Evolutionary conservation across 1,284 basidiomycete genomes (phyloP), one percentile per base, ranked within the genome.

Genomic region (Tilletiopsis washingtonensis): DNA sequence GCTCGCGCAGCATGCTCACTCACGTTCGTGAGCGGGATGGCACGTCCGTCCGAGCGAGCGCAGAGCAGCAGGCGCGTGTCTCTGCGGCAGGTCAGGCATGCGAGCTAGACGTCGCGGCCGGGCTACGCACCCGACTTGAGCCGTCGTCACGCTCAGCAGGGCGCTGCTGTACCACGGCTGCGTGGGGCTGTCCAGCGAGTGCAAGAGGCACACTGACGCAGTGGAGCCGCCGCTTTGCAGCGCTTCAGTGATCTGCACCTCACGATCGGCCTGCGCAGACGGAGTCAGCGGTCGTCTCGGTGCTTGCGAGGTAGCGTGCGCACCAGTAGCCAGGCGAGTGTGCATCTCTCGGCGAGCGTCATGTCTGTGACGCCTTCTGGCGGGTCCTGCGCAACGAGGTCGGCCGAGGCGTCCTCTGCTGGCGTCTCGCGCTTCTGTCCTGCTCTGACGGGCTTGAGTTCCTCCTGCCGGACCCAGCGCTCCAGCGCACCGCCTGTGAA

Each of bases 171-270:
- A 76, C 66, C 63, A 75, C 0, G 74, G 74, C 7, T 57, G 47
- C 4, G 83, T 83, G 9, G 81, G 79, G 64, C 86, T 82, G 56
- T 80, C 79, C 11, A 97, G 77, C 32, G 88, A 86, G 62, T 97
- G 91, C 15, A 97, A 76, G 38, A 97, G 78, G 0, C 84, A 87
- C 1, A 96, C 81, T 0, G 88, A 91, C 1, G 89, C 89, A 1
- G 91, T 94, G 17, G 90, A 89, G 3, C 93, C 93, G 32, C 76
- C 76, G 34, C 62, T 56, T 38, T 57, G 46, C 27, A 70, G 60
- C 29, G 42, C 19, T 12, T 62, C 52, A 2, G 57, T 58, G 4
- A 61, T 48, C 26, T 69, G 68, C 36, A 72, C 62, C 17, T 62
- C 51, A 2, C 69, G 59, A 41, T 72, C 70, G 9, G 67, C 61